Evolutionary conservation across 2,329 filamentous ascomycete species (phyloP), one percentile per base, ranked within the genome.

Genomic region (Keithomyces neogunnii): DNA sequence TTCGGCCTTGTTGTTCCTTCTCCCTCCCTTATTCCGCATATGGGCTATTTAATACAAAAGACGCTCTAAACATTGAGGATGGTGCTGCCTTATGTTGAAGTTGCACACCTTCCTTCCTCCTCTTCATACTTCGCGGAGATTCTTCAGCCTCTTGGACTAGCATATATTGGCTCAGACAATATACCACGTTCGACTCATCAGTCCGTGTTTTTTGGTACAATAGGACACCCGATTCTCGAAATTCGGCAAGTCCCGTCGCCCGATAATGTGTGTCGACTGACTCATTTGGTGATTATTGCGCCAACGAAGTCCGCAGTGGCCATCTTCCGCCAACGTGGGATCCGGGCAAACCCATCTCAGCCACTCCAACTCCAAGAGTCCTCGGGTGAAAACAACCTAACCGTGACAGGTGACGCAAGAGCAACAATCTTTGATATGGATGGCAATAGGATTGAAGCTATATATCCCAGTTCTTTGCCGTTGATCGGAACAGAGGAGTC

Each of bases 71-170:
- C 4, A 26, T 53, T 57, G 53, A 57, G 54, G 49, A 64, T 65
- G 57, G 71, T 72, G 65, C 62, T 76, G 56, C 77, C 80, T 47
- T 73, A 74, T 56, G 63, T 82, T 57, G 74, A 81, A 63, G 89
- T 95, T 63, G 84, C 83, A 54, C 84, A 91, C 67, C 81, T 95
- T 50, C 81, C 89, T 50, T 82, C 84, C 36, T 87, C 89, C 3
- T 82, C 86, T 47, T 93, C 89, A 6, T 95, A 95, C 73, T 95
- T 89, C 69, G 80, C 90, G 28, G 80, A 86, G 55, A 77, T 89
- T 57, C 77, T 89, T 6, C 88, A 92, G 59, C 86, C 88, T 3
- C 76, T 95, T 28, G 87, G 87, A 38, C 83, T 95, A 55, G 78
- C 78, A 54, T 95, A 84, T 51, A 51, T 67, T 44, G 48, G 51